Evolutionary conservation across 2,329 filamentous ascomycete species (phyloP), one percentile per base, ranked within the genome.

Genomic region (Colletotrichum costaricense): DNA sequence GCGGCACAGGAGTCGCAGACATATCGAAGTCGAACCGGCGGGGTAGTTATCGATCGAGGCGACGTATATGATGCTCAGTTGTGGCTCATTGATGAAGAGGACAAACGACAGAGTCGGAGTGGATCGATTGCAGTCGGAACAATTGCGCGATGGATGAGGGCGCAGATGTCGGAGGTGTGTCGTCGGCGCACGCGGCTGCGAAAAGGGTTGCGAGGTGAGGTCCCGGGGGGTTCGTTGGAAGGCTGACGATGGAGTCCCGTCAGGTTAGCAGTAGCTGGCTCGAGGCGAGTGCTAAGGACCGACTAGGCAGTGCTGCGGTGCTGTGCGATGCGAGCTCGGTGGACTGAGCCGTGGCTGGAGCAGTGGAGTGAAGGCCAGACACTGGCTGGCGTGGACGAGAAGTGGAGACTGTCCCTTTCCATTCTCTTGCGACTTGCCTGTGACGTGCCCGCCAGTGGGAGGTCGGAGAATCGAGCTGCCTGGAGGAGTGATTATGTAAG

Each of bases 1-100:
- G 88, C 80, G 89, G 88, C 78, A 90, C 88, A 79, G 92, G 90
- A 72, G 86, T 87, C 74, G 87, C 85, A 74, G 84, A 81, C 82
- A 84, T 84, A 63, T 67, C 69, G 65, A 74, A 52, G 58, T 68
- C 63, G 58, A 66, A 69, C 74, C 72, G 63, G 74, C 72, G 68
- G 72, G 74, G 74, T 65, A 75, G 72, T 63, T 72, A 66, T 74
- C 72, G 70, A 69, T 69, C 69, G 67, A 73, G 70, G 60, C 70
- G 63, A 67, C 63, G 68, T 67, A 72, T 63, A 72, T 58, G 63
- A 62, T 63, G 52, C 58, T 67, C 38, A 72, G 35, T 33, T 70
- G 57, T 33, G 56, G 60, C 46, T 70, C 70, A 73, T 73, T 67
- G 70, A 46, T 52, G 56, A 24, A 35, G 33, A n/a, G 42, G 58